phyloP scores from a whole-genome alignment of 1,284 basidiomycete species.

The Microbotryum intermedium region DNA sequence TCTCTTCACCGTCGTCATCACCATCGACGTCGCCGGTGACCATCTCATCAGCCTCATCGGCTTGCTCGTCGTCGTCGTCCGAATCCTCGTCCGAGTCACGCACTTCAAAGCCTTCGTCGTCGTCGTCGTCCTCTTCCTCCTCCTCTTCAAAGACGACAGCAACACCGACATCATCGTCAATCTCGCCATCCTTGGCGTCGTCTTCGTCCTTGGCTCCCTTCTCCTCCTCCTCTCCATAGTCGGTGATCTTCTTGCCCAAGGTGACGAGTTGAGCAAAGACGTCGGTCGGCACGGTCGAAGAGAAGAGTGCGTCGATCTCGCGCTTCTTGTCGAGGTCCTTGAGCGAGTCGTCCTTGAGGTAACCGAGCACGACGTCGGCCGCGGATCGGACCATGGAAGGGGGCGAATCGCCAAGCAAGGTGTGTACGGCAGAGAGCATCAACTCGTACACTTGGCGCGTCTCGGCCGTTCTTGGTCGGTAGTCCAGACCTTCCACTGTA shows the following conservation, averaged over 20 bases:
- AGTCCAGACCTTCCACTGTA: conserved; percentile 75
- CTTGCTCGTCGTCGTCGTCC: conserved; percentile 46
- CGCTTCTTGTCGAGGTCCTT: conserved; percentile 98
- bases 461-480: conserved; percentile 85
- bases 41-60: conserved; percentile 27
- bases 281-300: conserved; percentile 57
- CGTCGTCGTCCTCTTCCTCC: conserved; percentile 70
- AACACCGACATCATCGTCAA: conserved; percentile 75
- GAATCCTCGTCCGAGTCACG: conserved; percentile 51
- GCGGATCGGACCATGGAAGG: conserved; percentile 92
- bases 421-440: conserved; percentile 74
- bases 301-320: conserved; percentile 77
- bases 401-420: conserved; percentile 79
- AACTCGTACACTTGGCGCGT: conserved; percentile 92
- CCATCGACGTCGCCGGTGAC: conserved; percentile 47
- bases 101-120: conserved; percentile 47
- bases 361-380: conserved; percentile 81
- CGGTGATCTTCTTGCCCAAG: conserved; percentile 91
- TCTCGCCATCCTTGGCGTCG: conserved; percentile 50
- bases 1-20: conserved; percentile 48
- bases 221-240: conserved; percentile 68
- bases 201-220: conserved; percentile 73
- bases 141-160: conserved; percentile 96
- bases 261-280: conserved; percentile 76
- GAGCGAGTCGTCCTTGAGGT: conserved; percentile 77